phyloP scores from a whole-genome alignment of 2,329 filamentous ascomycete species.

The Polychaeton citri region DNA sequence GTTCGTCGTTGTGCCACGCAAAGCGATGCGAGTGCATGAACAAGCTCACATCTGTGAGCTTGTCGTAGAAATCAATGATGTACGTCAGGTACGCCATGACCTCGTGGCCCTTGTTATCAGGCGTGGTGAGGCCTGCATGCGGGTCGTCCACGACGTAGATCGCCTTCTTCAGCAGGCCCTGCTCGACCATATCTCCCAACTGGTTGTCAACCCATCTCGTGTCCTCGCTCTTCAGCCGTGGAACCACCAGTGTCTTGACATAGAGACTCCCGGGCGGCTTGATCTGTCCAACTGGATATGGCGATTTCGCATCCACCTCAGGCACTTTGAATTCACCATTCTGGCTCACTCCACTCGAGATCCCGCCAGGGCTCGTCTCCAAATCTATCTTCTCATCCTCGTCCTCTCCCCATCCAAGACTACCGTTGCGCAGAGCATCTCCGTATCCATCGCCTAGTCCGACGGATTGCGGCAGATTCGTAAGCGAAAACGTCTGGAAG shows the following conservation, averaged over 20 bases:
- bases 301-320: slow-evolving; percentile 12
- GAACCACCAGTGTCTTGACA: slow-evolving; percentile 41
- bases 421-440: slow-evolving; percentile 10
- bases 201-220: slow-evolving; percentile 41
- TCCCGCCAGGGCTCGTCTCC: slow-evolving; percentile 3
- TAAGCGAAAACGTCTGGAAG: slow-evolving; percentile 26
- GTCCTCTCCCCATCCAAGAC: slow-evolving; percentile 11
- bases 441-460: slow-evolving; percentile 24
- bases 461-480: slow-evolving; percentile 25
- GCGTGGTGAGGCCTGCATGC: slow-evolving; percentile 33
- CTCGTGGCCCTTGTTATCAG: slow-evolving; percentile 48
- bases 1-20: slow-evolving; percentile 46
- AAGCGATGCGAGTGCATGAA: slow-evolving; percentile 49
- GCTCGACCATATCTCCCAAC: slow-evolving; percentile 29
- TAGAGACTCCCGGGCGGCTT: slow-evolving; percentile 37
- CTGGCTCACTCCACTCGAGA: slow-evolving; percentile 1
- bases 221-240: slow-evolving; percentile 39
- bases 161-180: slow-evolving; percentile 24
- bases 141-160: slow-evolving; percentile 42
- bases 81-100: slow-evolving; percentile 50
- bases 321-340: slow-evolving; percentile 12
- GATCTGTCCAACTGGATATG: slow-evolving; percentile 19
- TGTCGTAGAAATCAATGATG: slow-evolving; percentile 48
- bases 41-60: slow-evolving; percentile 44
- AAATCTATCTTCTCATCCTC: slow-evolving; percentile 3